Percentiles rank a stretch among this genome's conserved stretches.
These are phyloP conservation scores for Tausonia pullulans DNA, from an alignment of 1,284 basidiomycete genomes.

Conservation along the genomic window DNA sequence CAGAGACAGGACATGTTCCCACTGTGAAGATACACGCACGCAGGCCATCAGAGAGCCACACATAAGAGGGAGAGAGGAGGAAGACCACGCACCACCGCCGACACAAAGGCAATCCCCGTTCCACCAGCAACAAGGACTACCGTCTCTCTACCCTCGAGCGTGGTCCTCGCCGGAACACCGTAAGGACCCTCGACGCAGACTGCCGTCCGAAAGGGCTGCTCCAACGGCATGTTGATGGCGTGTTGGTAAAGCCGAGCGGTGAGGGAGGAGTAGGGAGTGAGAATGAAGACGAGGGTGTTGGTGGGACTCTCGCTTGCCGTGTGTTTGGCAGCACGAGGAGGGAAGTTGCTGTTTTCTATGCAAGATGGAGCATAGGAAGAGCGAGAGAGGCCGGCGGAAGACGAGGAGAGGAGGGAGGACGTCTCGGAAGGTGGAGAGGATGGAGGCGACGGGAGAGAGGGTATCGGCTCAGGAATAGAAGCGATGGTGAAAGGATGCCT, in stretches of 20 bases:
- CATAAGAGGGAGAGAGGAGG: no score
- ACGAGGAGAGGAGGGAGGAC: not conserved
- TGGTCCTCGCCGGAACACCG: not conserved
- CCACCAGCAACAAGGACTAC: constrained; percentile 12
- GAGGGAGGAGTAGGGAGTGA: constrained; percentile 6
- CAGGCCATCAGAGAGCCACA: no score
- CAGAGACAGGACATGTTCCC: no score
- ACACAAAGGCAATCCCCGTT: constrained; percentile 9
- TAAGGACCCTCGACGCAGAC: constrained; percentile 14
- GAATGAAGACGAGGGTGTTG: constrained; percentile 10
- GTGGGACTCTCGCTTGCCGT: no score
- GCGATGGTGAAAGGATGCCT: constrained; percentile 13
- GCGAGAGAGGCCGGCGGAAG: no score
- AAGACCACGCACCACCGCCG: no score
- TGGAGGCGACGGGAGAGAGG: no score
- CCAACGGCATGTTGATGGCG: not conserved
- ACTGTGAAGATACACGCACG: no score
- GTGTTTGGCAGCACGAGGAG: no score
- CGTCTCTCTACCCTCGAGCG: not conserved
- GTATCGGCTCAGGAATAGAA: not conserved
- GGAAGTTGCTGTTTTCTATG: no score
- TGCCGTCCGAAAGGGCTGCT: not conserved
- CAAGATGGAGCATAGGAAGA: no score
- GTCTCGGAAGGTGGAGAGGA: not conserved
- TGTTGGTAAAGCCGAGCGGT: constrained; percentile 2